Evolutionary conservation across 331 rosid genomes (phyloP), one percentile per base, ranked within the genome.

Genomic region (Saraca asoca): DNA sequence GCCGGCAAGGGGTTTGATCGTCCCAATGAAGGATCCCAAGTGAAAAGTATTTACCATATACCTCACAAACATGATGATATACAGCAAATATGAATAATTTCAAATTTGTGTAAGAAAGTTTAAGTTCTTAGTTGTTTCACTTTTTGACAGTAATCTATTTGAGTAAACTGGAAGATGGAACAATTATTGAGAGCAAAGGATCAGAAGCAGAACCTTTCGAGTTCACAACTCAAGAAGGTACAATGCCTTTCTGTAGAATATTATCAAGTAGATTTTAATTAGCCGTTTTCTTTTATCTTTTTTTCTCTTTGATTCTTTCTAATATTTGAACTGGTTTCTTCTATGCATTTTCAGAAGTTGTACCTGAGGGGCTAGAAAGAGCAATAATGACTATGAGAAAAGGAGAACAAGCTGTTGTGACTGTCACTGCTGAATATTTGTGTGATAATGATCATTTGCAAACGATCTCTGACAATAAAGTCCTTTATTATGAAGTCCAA

Each of bases 331-430:
- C 7, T 50, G 12, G 42, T 53, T n/a, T 78, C 10, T 54, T 33
- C 19, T 48, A 17, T 71, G 18, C 24, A 55, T 72, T 69, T 70
- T 17, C 83, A 88, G 91, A 77, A 41, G 85, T 79, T 43, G 69
- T 72, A 42, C 74, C 65, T 19, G 91, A 80, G 70, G 87, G 82
- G 51, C 68, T 88, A 49, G 95, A 85, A 38, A 81, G 70, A 75
- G 89, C 91, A 69, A 83, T 88, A 62, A 68, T 79, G 83, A 83
- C 91, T 7, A 88, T 88, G 95, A 85, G 62, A 52, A 85, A 77
- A 61, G 77, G 77, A 71, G 95, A 88, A 69, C 69, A 72, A 67
- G 89, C 95, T 55, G 1, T 73, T 4, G 83, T 85, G 51, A 81
- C 73, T 8, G 29, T 88, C 33, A 48, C 51, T 56, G 79, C 70